phyloP scores from a whole-genome alignment of 2,329 filamentous ascomycete species.

The Beauveria caledonica region DNA sequence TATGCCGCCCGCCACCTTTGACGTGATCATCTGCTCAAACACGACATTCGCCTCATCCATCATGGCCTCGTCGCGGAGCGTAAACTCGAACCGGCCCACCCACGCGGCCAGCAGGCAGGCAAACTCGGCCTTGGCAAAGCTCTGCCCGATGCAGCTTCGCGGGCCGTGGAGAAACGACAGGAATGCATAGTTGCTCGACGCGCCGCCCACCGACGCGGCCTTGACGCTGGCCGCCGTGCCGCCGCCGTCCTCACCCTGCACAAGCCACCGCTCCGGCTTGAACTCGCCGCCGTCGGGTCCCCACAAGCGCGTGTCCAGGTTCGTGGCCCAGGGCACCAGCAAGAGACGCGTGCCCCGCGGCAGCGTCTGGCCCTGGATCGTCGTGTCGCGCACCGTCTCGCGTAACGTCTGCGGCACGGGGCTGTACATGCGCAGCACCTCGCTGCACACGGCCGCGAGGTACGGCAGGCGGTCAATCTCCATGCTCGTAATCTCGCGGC shows the following conservation, averaged over 20 bases:
- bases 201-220: constrained; percentile 58
- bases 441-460: constrained; percentile 60
- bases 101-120: constrained; percentile 62
- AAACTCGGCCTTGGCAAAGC: constrained; percentile 66
- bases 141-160: constrained; percentile 70
- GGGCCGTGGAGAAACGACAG: constrained; percentile 79
- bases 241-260: too few species aligned
- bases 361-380: constrained; percentile 48
- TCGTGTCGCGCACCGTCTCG: constrained; percentile 46
- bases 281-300: constrained; percentile 58
- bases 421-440: constrained; percentile 64
- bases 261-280: constrained; percentile 59
- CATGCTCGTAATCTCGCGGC: constrained; percentile 20
- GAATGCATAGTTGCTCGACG: constrained; percentile 60
- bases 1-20: background rate
- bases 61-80: background rate
- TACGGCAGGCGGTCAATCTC: constrained; percentile 67
- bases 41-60: constrained; percentile 2
- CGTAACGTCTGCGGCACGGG: constrained; percentile 58
- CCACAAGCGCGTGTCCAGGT: constrained; percentile 57
- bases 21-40: constrained; percentile 8
- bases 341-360: constrained; percentile 58
- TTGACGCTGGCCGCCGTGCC: constrained; percentile 29
- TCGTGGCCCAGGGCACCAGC: constrained; percentile 51
- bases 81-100: constrained; percentile 28